Evolutionary conservation across 225 moss, liverwort and hornwort genomes (phyloP).

Genomic region (Bryoerythrophyllum caledonicum): DNA sequence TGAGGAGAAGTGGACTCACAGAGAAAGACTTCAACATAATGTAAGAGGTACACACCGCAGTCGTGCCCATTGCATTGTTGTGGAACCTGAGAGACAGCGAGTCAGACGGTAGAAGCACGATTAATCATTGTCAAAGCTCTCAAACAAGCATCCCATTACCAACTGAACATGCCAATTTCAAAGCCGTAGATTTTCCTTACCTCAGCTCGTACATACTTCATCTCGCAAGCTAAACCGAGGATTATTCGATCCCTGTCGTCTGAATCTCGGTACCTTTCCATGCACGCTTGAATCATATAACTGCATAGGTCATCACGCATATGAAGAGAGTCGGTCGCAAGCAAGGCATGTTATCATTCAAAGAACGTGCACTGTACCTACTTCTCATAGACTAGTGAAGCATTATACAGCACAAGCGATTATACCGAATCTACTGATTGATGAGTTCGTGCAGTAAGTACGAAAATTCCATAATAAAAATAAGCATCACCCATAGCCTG

Average conservation of each 20-base stretch:
- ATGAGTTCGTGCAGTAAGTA: neutral
- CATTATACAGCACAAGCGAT: neutral
- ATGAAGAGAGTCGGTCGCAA: rapidly evolving
- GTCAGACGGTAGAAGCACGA: rapidly evolving
- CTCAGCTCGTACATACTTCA: conserved; percentile 20
- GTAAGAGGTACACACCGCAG: conserved; percentile 1
- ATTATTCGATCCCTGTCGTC: neutral
- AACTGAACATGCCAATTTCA: rapidly evolving
- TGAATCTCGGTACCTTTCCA: neutral
- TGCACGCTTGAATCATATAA: conserved; percentile 20
- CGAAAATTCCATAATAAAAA: too few species aligned
- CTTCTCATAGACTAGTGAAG: too few species aligned
- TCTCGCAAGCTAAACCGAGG: neutral
- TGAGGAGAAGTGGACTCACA: rapidly evolving
- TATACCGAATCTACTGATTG: neutral
- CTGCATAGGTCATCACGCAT: conserved; percentile 11
- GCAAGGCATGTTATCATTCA: neutral
- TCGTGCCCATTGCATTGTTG: neutral
- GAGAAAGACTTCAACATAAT: conserved; percentile 11
- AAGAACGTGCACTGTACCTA: too few species aligned
- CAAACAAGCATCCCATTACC: neutral
- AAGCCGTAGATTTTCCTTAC: neutral
- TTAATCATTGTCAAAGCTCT: neutral
- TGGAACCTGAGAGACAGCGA: neutral
- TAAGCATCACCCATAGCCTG: neutral